Conservation (phyloP, 441 rosid genomes). For the Melianthus villosus region DNA sequence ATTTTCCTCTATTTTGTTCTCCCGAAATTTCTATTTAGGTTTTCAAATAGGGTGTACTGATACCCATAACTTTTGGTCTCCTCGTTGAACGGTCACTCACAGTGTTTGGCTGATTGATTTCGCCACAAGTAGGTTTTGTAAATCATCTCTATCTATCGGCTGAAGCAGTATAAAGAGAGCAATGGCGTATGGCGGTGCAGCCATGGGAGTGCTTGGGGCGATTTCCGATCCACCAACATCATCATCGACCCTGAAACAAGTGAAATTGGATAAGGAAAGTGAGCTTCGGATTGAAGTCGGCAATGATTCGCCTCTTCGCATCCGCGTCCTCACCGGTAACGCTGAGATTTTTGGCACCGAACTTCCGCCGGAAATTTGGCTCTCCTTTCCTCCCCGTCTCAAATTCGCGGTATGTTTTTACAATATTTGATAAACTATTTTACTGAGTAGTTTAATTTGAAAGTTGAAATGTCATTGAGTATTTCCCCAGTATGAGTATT, state of each 20-base stretch:
- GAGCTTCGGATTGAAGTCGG: conserved; percentile 79
- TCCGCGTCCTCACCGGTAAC: conserved; percentile 53
- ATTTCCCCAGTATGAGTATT: not conserved
- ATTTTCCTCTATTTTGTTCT: too few relatives aligned
- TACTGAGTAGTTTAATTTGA: not conserved
- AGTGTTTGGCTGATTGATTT: too few relatives aligned
- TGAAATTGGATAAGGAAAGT: conserved; percentile 65
- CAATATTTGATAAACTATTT: not conserved
- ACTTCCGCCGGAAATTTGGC: conserved; percentile 76
- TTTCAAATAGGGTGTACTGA: too few relatives aligned
- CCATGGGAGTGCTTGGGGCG: not conserved
- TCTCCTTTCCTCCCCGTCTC: conserved; percentile 68
- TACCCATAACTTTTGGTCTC: too few relatives aligned
- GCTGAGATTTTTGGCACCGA: conserved; percentile 89
- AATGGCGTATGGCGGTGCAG: not conserved
- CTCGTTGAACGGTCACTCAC: too few relatives aligned
- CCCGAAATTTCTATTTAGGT: too few relatives aligned
- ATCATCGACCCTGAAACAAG: conserved; percentile 33
- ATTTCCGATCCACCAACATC: conserved; percentile 9
- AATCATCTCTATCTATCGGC: too few relatives aligned
- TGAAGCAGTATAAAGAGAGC: too few relatives aligned
- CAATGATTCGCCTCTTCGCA: conserved; percentile 42
- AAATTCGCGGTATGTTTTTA: conserved; percentile 51
- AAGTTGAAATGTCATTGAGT: not conserved
- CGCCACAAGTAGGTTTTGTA: too few relatives aligned